Evolutionary conservation across 176 grass and related monocot species (phyloP).

Genomic region (Areca catechu): DNA sequence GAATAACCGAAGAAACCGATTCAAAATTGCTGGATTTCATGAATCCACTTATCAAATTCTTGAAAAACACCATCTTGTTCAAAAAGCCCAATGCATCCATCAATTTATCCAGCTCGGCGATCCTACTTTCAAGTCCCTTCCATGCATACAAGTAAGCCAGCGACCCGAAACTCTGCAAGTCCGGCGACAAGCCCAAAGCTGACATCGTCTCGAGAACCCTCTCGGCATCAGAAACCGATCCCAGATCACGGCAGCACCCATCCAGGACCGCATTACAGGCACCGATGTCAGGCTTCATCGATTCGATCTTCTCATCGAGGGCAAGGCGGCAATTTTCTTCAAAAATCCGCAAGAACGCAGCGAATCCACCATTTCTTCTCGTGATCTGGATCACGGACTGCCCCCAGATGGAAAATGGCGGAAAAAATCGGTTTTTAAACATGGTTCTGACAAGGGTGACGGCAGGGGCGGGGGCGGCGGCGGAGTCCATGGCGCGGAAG

Average conservation of each 20-base stretch:
- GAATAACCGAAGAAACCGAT: conserved; percentile 46
- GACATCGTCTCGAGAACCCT: conserved; percentile 72
- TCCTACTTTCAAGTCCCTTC: conserved; percentile 34
- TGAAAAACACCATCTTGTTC: conserved; percentile 56
- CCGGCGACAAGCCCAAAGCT: conserved; percentile 48
- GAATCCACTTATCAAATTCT: conserved; percentile 68
- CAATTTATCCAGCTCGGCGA: conserved; percentile 80
- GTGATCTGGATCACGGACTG: conserved; percentile 36
- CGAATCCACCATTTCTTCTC: conserved; percentile 30
- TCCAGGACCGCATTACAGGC: conserved; percentile 68
- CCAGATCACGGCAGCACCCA: conserved; percentile 61
- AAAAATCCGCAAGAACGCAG: conserved; percentile 60
- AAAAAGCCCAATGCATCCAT: conserved; percentile 52
- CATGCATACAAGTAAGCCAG: conserved; percentile 91
- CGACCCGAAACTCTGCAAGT: conserved; percentile 58
- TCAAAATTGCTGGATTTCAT: conserved; percentile 48
- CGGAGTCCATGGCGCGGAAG: conserved; percentile 38
- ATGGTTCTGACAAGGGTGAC: conserved; percentile 50
- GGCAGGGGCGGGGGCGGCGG: conserved; percentile 36
- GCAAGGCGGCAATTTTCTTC: conserved; percentile 45
- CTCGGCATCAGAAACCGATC: conserved; percentile 56
- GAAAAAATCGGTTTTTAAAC: conserved; percentile 48
- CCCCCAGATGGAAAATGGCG: conserved; percentile 62
- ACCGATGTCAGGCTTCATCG: conserved; percentile 52
- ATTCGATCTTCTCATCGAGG: conserved; percentile 16